Evolutionary conservation across 768 basidiomycete species (phyloP), one percentile per base, ranked within the genome.

Genomic region (Vishniacozyma victoriae): DNA sequence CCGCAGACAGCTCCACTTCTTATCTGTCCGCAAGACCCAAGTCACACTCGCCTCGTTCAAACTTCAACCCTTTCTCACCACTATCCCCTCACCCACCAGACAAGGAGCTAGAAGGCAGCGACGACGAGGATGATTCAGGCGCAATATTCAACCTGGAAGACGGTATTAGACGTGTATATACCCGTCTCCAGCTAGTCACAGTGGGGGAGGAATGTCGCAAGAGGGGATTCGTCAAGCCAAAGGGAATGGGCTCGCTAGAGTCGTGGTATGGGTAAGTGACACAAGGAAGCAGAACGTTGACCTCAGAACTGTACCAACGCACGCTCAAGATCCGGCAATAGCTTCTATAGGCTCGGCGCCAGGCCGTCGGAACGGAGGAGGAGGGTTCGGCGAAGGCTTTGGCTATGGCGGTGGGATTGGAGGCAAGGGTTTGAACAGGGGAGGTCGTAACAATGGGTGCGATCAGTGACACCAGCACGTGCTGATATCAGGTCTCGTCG

Each of bases 321-420:
- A 50, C 13, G 4, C 46, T n/a, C 62, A 62, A 2, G 66, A 64
- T 38, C 64, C 64, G 3, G 61, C 64, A 3, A 63, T 64, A 18
- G 55, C 62, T 29, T 55, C 55, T 15, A 56, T 62, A 16, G 58
- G 60, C 14, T 51, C 53, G 5, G 42, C 59, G 16, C 41, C 40
- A 25, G 38, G 47, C 19, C 27, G 35, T n/a, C 20, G 54, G 22
- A 39, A 41, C 9, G 43, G 51, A 13, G n/a, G 55, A 23, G 55
- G 53, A 11, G 61, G 64, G 18, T 65, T 59, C 35, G 63, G 60
- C 4, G 60, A 66, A 41, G 64, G 64, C 0, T 66, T 66, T 36
- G 64, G 64, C 5, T 67, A 53, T 38, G 64, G 64, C 5, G 64
- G 60, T 14, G 64, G 64, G 5, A 62, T 67, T 5, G 50, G 39